Evolutionary conservation across 2,329 filamentous ascomycete species (phyloP).

Genomic region (Botrytis deweyae): DNA sequence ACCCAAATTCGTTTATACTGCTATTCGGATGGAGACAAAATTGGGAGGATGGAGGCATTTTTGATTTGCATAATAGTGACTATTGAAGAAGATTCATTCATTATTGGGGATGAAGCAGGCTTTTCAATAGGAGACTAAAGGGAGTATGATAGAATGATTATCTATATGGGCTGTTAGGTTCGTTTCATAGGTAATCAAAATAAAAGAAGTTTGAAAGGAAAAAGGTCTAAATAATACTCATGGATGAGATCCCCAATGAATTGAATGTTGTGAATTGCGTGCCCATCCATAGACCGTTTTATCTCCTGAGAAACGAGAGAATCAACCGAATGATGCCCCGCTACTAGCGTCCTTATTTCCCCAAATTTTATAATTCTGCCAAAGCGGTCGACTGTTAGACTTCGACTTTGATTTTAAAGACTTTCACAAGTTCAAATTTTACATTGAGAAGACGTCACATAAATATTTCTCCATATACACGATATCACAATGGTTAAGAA

Average conservation of each 20-base stretch:
- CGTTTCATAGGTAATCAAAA: background rate
- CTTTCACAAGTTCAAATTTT: background rate
- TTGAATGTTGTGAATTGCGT: background rate
- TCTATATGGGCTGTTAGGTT: constrained; percentile 2
- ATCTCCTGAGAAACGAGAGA: background rate
- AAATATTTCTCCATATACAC: background rate
- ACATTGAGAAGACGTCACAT: background rate
- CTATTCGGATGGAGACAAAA: constrained; percentile 21
- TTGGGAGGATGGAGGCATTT: constrained; percentile 8
- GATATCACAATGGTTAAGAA: constrained; percentile 40
- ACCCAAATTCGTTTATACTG: constrained; percentile 38
- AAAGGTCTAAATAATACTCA: no score
- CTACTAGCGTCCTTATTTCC: constrained; percentile 2
- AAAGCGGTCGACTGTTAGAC: constrained; percentile 1
- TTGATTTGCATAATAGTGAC: constrained; percentile 15
- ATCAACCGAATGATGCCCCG: constrained; percentile 6
- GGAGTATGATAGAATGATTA: constrained; percentile 7
- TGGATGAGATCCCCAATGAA: background rate
- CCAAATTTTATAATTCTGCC: constrained; percentile 11
- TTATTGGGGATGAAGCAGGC: constrained; percentile 15
- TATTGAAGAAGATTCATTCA: constrained; percentile 10
- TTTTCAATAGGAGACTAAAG: constrained; percentile 2
- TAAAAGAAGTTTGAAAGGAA: background rate
- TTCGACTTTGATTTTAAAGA: background rate
- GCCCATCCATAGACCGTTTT: background rate